A percentile compares a stretch with the other conserved stretches of the same genome.
Conservation (phyloP, 495 filamentous ascomycete genomes). For the Neurospora sp. region DNA sequence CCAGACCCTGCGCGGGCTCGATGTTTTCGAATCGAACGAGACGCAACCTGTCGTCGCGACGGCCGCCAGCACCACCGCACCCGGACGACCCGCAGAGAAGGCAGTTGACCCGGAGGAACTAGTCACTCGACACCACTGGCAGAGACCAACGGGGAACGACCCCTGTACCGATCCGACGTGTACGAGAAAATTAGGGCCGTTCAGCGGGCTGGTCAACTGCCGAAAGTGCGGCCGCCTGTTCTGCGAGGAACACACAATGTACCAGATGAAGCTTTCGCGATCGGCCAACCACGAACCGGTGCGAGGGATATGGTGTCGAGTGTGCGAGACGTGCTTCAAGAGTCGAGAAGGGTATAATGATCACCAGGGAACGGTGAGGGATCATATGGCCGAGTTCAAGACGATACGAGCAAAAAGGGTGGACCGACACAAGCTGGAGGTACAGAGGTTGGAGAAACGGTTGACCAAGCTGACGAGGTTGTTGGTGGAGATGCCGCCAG, state of each 20-base stretch:
- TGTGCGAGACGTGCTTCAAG: constrained; percentile 98
- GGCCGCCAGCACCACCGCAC: constrained; percentile 5
- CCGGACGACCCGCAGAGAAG: constrained; percentile 22
- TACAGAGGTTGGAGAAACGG: constrained; percentile 81
- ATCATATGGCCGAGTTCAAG: constrained; percentile 61
- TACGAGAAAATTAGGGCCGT: constrained; percentile 62
- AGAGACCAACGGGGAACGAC: constrained; percentile 61
- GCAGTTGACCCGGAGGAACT: constrained; percentile 79
- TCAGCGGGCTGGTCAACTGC: constrained; percentile 83
- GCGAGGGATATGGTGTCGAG: constrained; percentile 83
- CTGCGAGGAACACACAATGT: constrained; percentile 98
- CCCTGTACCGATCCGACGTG: constrained; percentile 80
- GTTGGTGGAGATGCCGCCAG: constrained; percentile 57
- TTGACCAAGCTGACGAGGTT: constrained; percentile 83
- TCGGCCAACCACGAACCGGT: constrained; percentile 88
- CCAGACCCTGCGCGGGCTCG: constrained; percentile 93
- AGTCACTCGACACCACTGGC: constrained; percentile 83
- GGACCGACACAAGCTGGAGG: constrained; percentile 74
- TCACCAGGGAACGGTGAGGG: constrained; percentile 56
- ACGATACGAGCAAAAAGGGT: constrained; percentile 62
- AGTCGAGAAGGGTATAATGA: constrained; percentile 93
- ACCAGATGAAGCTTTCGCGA: constrained; percentile 94
- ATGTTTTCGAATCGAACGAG: constrained; percentile 96
- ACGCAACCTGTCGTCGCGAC: constrained; percentile 18
- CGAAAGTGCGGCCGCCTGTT: constrained; percentile 86